Base-by-base conservation (phyloP, 108 stramenopile species). In the Epithemia pelagica region DNA sequence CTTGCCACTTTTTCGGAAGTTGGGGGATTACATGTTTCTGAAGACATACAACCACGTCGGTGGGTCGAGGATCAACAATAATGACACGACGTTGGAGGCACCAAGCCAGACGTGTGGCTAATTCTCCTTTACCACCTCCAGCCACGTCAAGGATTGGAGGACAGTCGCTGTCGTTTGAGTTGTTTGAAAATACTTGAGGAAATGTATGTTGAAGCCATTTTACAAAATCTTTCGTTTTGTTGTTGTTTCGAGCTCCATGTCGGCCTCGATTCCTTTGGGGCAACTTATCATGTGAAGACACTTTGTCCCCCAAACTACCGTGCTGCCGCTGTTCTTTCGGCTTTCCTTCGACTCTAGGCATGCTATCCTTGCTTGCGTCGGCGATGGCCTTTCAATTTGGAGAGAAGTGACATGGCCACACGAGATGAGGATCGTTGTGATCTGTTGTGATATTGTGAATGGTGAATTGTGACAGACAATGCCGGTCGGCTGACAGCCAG, bases 61-160 rank as follows among this genome's bases (percentile, higher is more conserved):
- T 84, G 24, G 62, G 78, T 8, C 94, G 78, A 24, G 91, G 89
- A 80, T 95, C 94, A 8, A 95, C 82, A 79, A 92, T 81, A 27
- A 79, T 68, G 0, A 89, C 87, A 21, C 57, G 72, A 22, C 86
- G 74, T 20, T 71, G 68, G 66, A 90, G 84, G 59, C 94, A 95
- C 66, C 91, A 76, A 28, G 70, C 63, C n/a, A 95, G 69, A 23
- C 80, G 72, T 22, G 87, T 85, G 0, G 95, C 66, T 10, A 92
- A 74, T 80, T 96, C 95, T 1, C 95, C 95, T 61, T 88, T 90
- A 25, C 89, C 89, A 25, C 91, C 95, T 20, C 86, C 85, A 0
- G 79, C 75, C n/a, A 74, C 70, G 24, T 81, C 73, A 60, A 81
- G 52, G n/a, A 73, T 61, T 37, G 51, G 59, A 60, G 30, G 46